Evolutionary conservation across 495 filamentous ascomycete genomes (phyloP), one percentile per base, ranked within the genome.

Genomic region (Diplogelasinospora grovesii): DNA sequence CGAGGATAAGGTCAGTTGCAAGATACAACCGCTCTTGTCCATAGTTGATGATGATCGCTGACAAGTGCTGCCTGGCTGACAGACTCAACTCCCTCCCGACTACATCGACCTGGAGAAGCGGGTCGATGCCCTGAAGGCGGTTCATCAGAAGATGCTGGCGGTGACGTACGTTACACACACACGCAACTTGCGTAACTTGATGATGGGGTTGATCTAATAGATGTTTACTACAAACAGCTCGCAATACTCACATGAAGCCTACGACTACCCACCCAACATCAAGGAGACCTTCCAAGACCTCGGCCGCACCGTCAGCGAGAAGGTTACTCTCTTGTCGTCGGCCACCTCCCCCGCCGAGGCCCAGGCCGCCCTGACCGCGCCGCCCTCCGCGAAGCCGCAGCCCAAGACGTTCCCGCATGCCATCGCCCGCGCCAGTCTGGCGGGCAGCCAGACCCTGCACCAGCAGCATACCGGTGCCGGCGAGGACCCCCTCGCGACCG

Each of bases 61-160:
- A 22, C 29, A 24, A 13, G 20, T 33, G 32, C 50, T 48, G 25
- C 36, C 43, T 43, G 40, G 49, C 22, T 13, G 22, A 3, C 50
- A 89, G 85, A 98, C 92, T 43, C 81, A 98, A 65, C 87, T 97
- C 20, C 93, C 93, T 13, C 81, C 89, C 54, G 93, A 97, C 59
- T 98, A 97, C 64, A 83, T 96, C 56, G 89, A 97, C 66, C 85
- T 98, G 36, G 92, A 98, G 80, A 96, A 95, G 74, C 81, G 93
- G 48, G 87, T 98, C 60, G 92, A 98, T 79, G 92, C 92, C 45
- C 73, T 98, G 57, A 97, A 94, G 75, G 82, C 85, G 54, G 90
- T 92, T 26, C 92, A 98, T 60, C 87, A 94, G 69, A 92, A 95
- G 73, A 82, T 98, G 67, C 79, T 98, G 30, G 78, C 85, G 41